These are phyloP conservation scores for Hortaea werneckii DNA, from an alignment of 2,329 filamentous ascomycete species.

Conservation along the genomic window DNA sequence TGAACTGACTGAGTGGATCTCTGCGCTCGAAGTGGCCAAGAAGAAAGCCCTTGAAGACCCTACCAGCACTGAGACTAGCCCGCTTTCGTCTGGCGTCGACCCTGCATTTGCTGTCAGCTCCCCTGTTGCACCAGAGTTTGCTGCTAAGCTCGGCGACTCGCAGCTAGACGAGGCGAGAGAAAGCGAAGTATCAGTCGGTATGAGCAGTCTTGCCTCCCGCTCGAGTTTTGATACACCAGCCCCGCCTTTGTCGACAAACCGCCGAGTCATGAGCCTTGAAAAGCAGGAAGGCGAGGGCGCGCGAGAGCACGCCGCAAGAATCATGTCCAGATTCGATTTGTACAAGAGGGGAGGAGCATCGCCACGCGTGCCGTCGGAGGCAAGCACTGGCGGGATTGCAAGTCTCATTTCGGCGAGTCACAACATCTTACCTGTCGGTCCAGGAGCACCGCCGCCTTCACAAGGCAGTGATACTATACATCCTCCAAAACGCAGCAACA, in stretches of 20 bases:
- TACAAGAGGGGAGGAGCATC: conserved; percentile 60
- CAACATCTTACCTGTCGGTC: conserved; percentile 59
- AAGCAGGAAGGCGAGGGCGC: conserved; percentile 48
- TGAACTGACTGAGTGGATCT: conserved; percentile 90
- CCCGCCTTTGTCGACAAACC: conserved; percentile 34
- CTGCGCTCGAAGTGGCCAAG: conserved; percentile 88
- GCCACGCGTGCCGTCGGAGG: conserved; percentile 10
- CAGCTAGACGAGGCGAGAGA: conserved; percentile 36
- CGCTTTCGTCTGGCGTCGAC: conserved; percentile 39
- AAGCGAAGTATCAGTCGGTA: conserved; percentile 18
- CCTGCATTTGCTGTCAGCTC: conserved; percentile 89
- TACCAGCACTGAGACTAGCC: conserved; percentile 38
- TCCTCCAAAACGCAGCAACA: conserved; percentile 16
- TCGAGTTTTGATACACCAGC: conserved; percentile 62
- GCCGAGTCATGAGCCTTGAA: conserved; percentile 39
- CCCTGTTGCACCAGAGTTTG: conserved; percentile 80
- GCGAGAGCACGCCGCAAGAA: conserved; percentile 71
- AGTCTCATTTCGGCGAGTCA: conserved; percentile 79
- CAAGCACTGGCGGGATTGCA: conserved; percentile 59
- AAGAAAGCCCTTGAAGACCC: conserved; percentile 77
- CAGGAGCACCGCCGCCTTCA: conserved; percentile 30
- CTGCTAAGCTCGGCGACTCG: conserved; percentile 64
- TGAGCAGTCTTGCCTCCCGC: conserved; percentile 41
- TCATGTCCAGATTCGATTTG: conserved; percentile 87
- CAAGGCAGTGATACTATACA: conserved; percentile 11